These are phyloP conservation scores for Russula sp. DNA, from an alignment of 768 basidiomycete species.

Conservation along the genomic window DNA sequence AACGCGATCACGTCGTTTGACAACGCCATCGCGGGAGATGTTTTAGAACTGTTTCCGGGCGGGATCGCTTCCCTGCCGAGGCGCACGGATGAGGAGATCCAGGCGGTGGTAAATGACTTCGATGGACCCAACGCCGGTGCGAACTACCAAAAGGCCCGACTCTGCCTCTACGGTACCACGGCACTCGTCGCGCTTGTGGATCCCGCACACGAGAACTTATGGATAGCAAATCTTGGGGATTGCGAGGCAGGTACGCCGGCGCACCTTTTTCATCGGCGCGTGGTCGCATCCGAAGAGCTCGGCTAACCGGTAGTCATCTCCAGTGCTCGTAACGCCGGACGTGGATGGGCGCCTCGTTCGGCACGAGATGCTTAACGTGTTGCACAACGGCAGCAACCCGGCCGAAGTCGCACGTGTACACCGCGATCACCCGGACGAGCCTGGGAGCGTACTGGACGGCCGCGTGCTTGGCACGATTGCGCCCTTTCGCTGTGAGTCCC, in stretches of 20 bases:
- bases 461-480: conserved; percentile 76
- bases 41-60: conserved; percentile 45
- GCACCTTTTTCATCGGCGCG: background rate
- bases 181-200: conserved; percentile 71
- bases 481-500: conserved; percentile 62
- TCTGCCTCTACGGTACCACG: conserved; percentile 81
- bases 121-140: conserved; percentile 40
- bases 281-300: background rate
- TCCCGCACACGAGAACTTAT: conserved; percentile 62
- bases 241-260: conserved; percentile 62
- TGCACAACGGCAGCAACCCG: conserved; percentile 67
- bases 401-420: conserved; percentile 59
- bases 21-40: conserved; percentile 39
- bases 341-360: conserved; percentile 44
- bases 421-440: conserved; percentile 61
- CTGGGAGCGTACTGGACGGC: conserved; percentile 58
- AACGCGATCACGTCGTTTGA: conserved; percentile 39
- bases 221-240: conserved; percentile 78
- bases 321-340: conserved; percentile 41
- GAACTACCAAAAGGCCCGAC: conserved; percentile 61
- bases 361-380: conserved; percentile 52
- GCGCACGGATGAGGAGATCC: conserved; percentile 49
- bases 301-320: background rate
- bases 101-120: conserved; percentile 59
- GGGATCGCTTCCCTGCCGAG: conserved; percentile 42